Evolutionary conservation across 2,329 filamentous ascomycete genomes (phyloP), one percentile per base, ranked within the genome.

Genomic region (Polytolypa hystricis): DNA sequence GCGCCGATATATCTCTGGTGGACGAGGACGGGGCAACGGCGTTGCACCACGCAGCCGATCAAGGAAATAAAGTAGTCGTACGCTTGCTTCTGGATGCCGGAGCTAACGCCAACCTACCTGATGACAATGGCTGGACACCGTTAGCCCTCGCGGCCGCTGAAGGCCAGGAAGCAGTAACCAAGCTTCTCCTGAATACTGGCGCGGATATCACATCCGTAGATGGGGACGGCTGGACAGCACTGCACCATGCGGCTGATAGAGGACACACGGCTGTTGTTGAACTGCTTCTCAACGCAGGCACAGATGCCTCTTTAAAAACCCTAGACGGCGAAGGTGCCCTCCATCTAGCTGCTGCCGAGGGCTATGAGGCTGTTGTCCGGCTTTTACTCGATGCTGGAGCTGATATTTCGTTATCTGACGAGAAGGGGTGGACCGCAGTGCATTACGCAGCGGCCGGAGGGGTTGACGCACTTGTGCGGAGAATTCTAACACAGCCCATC

Each of bases 191-290:
- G 1, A 31, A 38, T 3, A 39, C 43, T n/a, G 44, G 44, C n/a
- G 51, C 49, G 1, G 47, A 53, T 30, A 26, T 43, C 8, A 43
- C 48, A 38, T 52, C 37, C 42, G 40, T 20, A 35, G 10, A 26
- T 12, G 12, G 10, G 23, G 12, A 12, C 5, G 10, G 10, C 10
- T 26, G 3, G 10, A 26, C 10, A 3, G 10, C 23, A 12, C 12
- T 26, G 5, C 10, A 9, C 10, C 3, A 10, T 3, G 23, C 23
- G 12, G 23, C 23, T 12, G 23, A 9, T 9, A 12, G 23, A 26
- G 23, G 23, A 12, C 23, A 26, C 12, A 26, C 5, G 12, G 12
- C 3, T 10, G 23, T 26, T 10, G 23, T 12, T 12, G 23, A 26
- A 12, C 23, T 26, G 10, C 23, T 26, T 12, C 4, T 26, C 10